phyloP scores from a whole-genome alignment of 495 filamentous ascomycete species.

The Thermochaetoides thermophila region DNA sequence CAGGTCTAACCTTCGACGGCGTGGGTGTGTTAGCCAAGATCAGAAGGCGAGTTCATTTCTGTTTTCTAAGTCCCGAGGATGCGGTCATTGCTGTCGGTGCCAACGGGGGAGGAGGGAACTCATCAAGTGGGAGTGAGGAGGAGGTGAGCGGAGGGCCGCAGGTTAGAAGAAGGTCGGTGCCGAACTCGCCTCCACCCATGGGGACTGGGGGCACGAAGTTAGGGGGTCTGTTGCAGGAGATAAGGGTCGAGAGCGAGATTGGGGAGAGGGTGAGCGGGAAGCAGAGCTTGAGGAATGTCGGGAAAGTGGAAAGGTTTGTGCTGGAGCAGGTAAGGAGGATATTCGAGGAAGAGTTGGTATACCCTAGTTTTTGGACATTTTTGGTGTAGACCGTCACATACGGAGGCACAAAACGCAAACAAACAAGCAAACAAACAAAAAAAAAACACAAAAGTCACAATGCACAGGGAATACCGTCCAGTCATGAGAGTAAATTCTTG shows the following conservation, averaged over 20 bases:
- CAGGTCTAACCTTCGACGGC: conserved; percentile 86
- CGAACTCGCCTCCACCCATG: conserved; percentile 8
- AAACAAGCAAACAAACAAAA: too few relatives aligned
- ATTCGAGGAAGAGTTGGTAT: conserved; percentile 97
- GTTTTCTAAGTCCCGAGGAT: conserved; percentile 80
- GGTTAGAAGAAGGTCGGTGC: conserved; percentile 2
- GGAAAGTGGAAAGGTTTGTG: conserved; percentile 95
- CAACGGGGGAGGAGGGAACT: conserved; percentile 19
- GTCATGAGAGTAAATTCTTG: conserved; percentile 41
- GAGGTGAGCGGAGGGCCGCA: conserved; percentile 4
- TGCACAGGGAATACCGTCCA: too few relatives aligned
- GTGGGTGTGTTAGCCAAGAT: conserved; percentile 86
- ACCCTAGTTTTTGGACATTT: conserved; percentile 96
- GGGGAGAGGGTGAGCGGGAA: conserved; percentile 79
- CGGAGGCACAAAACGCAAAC: not conserved
- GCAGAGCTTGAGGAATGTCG: conserved; percentile 92
- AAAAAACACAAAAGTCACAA: too few relatives aligned
- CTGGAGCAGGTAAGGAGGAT: conserved; percentile 91
- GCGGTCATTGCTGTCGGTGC: conserved; percentile 52
- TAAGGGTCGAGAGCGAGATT: conserved; percentile 93
- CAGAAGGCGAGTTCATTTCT: conserved; percentile 70
- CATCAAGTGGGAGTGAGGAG: conserved; percentile 24
- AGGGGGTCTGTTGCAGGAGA: conserved; percentile 74
- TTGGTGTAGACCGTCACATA: conserved; percentile 44
- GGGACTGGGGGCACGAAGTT: conserved; percentile 21